Conservation (phyloP, 2,329 filamentous ascomycete genomes). For the Dactylellina cionopaga region DNA sequence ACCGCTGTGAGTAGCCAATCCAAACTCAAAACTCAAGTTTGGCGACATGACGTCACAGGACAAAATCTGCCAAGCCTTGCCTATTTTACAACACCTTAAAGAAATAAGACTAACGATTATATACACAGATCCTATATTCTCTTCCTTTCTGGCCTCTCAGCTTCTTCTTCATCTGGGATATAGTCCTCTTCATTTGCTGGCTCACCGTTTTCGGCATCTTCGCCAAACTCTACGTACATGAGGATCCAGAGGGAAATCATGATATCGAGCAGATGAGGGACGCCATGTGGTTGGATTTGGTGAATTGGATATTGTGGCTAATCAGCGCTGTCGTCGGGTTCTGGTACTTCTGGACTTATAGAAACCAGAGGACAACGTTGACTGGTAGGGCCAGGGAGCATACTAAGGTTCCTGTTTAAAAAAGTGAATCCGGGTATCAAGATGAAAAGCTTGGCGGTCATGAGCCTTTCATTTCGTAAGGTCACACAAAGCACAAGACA, state of each 20-base stretch:
- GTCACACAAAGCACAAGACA: no score
- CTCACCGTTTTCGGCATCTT: constrained; percentile 85
- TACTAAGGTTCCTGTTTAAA: constrained; percentile 35
- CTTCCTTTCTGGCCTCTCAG: constrained; percentile 50
- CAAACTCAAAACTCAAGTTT: no score
- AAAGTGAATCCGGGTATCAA: no score
- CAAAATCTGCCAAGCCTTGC: no score
- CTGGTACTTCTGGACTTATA: constrained; percentile 50
- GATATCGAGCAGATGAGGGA: constrained; percentile 81
- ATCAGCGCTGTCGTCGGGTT: constrained; percentile 58
- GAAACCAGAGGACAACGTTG: constrained; percentile 32
- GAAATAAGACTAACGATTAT: not conserved
- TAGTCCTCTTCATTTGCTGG: constrained; percentile 68
- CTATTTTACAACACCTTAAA: not conserved
- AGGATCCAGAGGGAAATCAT: constrained; percentile 71
- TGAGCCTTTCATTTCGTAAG: no score
- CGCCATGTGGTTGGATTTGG: constrained; percentile 83
- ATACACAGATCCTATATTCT: constrained; percentile 42
- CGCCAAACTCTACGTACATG: constrained; percentile 79
- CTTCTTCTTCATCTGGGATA: constrained; percentile 63
- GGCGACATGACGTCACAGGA: constrained; percentile 10
- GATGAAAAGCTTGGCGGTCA: no score
- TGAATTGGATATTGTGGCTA: constrained; percentile 80
- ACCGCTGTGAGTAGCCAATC: constrained; percentile 63
- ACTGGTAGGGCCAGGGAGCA: constrained; percentile 35